Evolutionary conservation across 208 protist species (phyloP).

Genomic region (Leishmania amazonensis): DNA sequence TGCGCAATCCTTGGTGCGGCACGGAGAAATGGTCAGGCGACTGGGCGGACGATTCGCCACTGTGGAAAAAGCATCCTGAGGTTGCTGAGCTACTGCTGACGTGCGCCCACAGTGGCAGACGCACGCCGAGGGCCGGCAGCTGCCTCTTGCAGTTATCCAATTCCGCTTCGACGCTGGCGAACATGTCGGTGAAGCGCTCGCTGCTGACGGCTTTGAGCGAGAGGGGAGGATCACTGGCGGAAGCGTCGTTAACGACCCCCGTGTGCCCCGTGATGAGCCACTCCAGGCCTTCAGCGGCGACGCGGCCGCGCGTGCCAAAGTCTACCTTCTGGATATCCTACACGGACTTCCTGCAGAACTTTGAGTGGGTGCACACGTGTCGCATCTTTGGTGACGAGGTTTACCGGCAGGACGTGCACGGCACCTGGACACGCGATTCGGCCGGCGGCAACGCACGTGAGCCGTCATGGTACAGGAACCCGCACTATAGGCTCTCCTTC

Average conservation of each 20-base stretch:
- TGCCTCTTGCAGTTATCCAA: not conserved
- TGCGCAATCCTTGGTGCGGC: conserved; percentile 48
- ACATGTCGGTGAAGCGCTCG: conserved; percentile 16
- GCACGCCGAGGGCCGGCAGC: not conserved
- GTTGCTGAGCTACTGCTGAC: conserved; percentile 43
- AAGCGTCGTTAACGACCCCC: not conserved
- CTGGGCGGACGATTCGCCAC: conserved; percentile 70
- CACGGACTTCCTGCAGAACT: conserved; percentile 65
- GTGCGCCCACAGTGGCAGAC: conserved; percentile 4
- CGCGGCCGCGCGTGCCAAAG: conserved; percentile 5
- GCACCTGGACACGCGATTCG: conserved; percentile 55
- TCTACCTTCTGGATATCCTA: conserved; percentile 89
- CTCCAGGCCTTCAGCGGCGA: not conserved
- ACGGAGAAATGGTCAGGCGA: conserved; percentile 62
- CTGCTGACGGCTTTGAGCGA: conserved; percentile 18
- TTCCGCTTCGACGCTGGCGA: not conserved
- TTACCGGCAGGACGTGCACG: conserved; percentile 47
- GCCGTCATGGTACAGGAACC: conserved; percentile 74
- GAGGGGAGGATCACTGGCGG: not conserved
- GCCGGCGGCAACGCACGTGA: conserved; percentile 53
- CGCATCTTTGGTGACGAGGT: conserved; percentile 58
- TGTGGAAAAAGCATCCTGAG: conserved; percentile 71
- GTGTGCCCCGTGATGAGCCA: not conserved
- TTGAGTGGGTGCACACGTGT: conserved; percentile 71
- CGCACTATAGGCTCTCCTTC: conserved; percentile 71